Evolutionary conservation across 352 stramenopile genomes (phyloP), one percentile per base, ranked within the genome.

Genomic region (Globisporangium acanthophoron): DNA sequence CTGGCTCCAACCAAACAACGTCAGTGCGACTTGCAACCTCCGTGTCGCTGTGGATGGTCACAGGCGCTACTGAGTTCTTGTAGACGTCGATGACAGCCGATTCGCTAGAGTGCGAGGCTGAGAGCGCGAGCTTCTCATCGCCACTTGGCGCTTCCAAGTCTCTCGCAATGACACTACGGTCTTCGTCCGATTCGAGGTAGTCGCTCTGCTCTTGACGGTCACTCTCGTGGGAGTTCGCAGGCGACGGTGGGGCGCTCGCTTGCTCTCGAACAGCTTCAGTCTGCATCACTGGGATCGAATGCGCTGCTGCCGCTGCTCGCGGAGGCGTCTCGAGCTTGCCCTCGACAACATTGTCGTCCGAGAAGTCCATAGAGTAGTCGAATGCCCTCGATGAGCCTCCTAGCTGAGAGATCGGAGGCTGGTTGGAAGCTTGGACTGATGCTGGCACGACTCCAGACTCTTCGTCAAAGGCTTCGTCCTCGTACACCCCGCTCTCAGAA

Each of bases 361-460:
- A 77, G 53, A 90, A 88, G 35, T 90, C 76, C 68, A 88, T 86
- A 44, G 80, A 90, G 59, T 88, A 90, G 56, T 88, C 69, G 46
- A 82, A 87, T 18, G 64, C 72, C 16, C 61, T 75, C 5, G 51
- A 3, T 2, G 51, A 44, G 20, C 54, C 46, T 4, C 61, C 54
- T 13, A 50, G 16, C 18, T 13, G 21, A 12, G 18, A 2, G 11
- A 41, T 24, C 1, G 12, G 41, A 48, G 31, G 59, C 4, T 16
- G 24, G 7, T 5, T 37, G 24, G 9, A 4, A 9, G 24, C 18
- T 48, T 27, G 39, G 43, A 35, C 43, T 40, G 65, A 15, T 47
- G 21, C 0, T 15, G 41, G 29, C 15, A 31, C 39, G 29, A 53
- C n/a, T 9, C 24, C n/a, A 1, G 75, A 78, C 21, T 76, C 73